Evolutionary conservation across 2,329 filamentous ascomycete genomes (phyloP), one percentile per base, ranked within the genome.

Genomic region (Talaromyces sp.): DNA sequence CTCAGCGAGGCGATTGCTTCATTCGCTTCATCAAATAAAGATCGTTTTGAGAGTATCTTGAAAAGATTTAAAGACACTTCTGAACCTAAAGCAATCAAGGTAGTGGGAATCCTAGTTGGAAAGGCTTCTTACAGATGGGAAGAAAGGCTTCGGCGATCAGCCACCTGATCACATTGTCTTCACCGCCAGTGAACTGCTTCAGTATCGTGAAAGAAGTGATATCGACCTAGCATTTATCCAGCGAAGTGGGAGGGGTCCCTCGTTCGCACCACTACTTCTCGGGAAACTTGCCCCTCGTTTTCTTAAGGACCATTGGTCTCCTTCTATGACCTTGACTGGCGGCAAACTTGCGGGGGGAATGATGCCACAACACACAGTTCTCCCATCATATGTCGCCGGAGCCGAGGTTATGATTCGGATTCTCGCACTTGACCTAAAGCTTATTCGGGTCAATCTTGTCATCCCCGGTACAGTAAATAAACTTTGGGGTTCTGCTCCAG

Each of bases 381-480:
- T 65, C 0, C 72, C 74, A 0, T 65, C 66, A 0, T 60, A 67
- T 14, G 69, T 69, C 0, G 62, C 60, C 2, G 68, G 67, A 0
- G 31, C 67, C 3, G 76, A 84, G 55, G 79, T 80, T 3, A 77
- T 88, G 68, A 76, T 78, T 2, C 76, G 82, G 1, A 80, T 77
- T 3, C 72, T 90, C 35, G 87, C 87, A 1, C 66, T 88, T 32
- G 86, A 89, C 66, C 67, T 90, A 59, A 80, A 79, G 63, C 87
- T 87, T 0, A 72, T 88, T 9, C 74, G 88, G 1, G 85, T 88
- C 27, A 90, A 90, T 67, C 68, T 81, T 0, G 83, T 89, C 1
- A 76, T 73, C 57, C 85, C 85, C 0, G 87, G 86, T 0, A 74
- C 77, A 0, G 76, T 83, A 0, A 69, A 78, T 6, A 77, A 78